Evolutionary conservation across 2,329 filamentous ascomycete genomes (phyloP).

Genomic region (Ophiostoma australiae): DNA sequence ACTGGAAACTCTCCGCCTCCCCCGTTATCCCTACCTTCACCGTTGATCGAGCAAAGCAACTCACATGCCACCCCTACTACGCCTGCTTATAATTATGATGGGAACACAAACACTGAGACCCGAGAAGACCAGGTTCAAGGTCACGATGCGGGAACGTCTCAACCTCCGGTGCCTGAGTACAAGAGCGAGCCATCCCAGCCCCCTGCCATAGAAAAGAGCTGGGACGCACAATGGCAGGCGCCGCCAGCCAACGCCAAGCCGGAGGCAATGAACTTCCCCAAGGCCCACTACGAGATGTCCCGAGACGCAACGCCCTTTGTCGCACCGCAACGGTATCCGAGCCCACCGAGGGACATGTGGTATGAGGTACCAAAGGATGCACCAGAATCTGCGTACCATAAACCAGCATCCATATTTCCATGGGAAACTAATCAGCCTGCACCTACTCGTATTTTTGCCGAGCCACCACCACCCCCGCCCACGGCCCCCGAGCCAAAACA

Average conservation of each 20-base stretch:
- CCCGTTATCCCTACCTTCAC: neutral
- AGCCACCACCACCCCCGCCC: constrained; percentile 31
- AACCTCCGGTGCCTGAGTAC: constrained; percentile 36
- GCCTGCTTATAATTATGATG: constrained; percentile 35
- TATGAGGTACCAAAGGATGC: constrained; percentile 1
- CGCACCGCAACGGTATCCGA: constrained; percentile 70
- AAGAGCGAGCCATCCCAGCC: constrained; percentile 35
- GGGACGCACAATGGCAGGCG: constrained; percentile 56
- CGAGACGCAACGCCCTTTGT: constrained; percentile 69
- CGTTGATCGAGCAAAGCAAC: neutral
- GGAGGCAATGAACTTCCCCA: constrained; percentile 79
- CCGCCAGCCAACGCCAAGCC: constrained; percentile 65
- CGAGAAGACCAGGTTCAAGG: constrained; percentile 39
- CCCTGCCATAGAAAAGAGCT: constrained; percentile 33
- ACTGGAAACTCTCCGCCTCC: neutral
- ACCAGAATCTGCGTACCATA: constrained; percentile 40
- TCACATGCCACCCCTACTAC: neutral
- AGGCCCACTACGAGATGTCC: constrained; percentile 77
- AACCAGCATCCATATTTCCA: constrained; percentile 72
- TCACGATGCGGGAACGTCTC: constrained; percentile 34
- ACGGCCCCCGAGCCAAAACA: constrained; percentile 30
- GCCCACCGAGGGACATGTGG: constrained; percentile 33
- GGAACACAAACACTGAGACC: constrained; percentile 45
- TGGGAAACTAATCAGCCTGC: constrained; percentile 72
- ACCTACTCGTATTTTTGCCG: constrained; percentile 60